Base-by-base conservation (phyloP, 2,329 filamentous ascomycete genomes). In the Sporothrix schenckii region DNA sequence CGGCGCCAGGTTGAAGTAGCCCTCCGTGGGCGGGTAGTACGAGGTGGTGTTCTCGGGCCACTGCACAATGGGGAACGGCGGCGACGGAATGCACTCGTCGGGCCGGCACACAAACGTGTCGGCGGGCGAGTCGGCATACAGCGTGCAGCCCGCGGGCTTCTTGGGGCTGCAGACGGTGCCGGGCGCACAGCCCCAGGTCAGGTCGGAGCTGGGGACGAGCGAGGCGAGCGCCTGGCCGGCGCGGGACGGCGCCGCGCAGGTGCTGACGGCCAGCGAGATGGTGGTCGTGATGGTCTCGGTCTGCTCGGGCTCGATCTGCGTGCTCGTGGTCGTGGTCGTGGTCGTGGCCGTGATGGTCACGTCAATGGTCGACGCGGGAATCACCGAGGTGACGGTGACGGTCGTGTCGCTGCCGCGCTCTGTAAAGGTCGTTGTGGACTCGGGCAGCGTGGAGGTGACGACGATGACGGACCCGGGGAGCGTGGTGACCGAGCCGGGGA, bases 1-100 rank as follows among this genome's bases (percentile, higher is more conserved):
- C 0, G 90, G 87, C 69, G 88, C 81, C n/a, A 92, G 82, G 71
- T 91, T 85, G 79, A 88, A 92, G 76, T 91, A 91, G 3, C 84
- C 86, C 0, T 81, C 76, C 0, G 80, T 82, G 0, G 84, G 81
- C 1, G 84, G 84, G 72, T 84, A 89, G 75, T 85, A 88, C 19
- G 79, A 73, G 0, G 84, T 87, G 56, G 80, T 70, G 69, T 83
- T 81, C 1, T 77, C 74, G 0, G 77, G 74, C 87, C 86, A 89
- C 0, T 75, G 75, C 0, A 82, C 76, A 0, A 73, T 74, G 1
- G 75, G 74, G 72, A 79, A 76, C 0, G 75, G 70, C 0, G 83
- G 85, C 11, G 86, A 76, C 3, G 74, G 74, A 1, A 83, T 77
- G 73, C 86, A 88, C 73, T 82, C 77, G 13, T 76, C 69, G 0